Base-by-base conservation (phyloP, 768 basidiomycete species). In the Tulasnella sp. region DNA sequence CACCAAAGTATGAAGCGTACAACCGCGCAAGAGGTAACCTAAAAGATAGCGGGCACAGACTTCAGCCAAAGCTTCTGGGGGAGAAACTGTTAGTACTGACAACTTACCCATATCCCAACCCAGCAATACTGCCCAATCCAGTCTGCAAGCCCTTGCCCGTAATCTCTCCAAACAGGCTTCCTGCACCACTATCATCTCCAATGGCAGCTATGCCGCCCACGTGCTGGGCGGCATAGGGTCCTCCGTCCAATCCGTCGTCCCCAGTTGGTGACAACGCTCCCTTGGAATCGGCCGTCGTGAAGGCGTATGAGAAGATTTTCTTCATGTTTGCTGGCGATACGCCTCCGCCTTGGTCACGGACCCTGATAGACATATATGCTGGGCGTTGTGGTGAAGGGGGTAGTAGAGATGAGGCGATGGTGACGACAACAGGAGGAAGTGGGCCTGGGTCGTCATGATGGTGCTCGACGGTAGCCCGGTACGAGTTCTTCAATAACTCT, bases 401-500 rank as follows among this genome's bases (percentile, higher is more conserved):
- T 23, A 81, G 81, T 15, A 86, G 85, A 1, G 90, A 88, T 5
- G 90, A 88, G 7, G 91, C 89, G 51, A 95, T 87, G 1, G 94
- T 96, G 61, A 94, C 87, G 40, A 86, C 84, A 13, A 95, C 89
- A 2, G 93, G 90, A 0, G 92, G 88, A 7, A 93, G 81, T 79
- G 82, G 51, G 67, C 81, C 74, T 5, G 86, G 74, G 32, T 86
- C 83, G 13, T 85, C 81, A 42, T 81, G 80, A 77, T 94, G 89
- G 77, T 90, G 88, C 82, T 96, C 95, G 35, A 94, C 91, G 1
- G 93, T 95, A 10, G 95, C 95, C 42, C 95, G 91, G 84, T 94
- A 96, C 0, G 94, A 89, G 82, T 96, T 96, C 84, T 96, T 96
- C 55, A 96, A 87, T 55, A 96, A 89, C 83, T 96, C 95, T 2